Base-by-base conservation (phyloP, 2,329 filamentous ascomycete species). In the Phialophora macrospora region DNA sequence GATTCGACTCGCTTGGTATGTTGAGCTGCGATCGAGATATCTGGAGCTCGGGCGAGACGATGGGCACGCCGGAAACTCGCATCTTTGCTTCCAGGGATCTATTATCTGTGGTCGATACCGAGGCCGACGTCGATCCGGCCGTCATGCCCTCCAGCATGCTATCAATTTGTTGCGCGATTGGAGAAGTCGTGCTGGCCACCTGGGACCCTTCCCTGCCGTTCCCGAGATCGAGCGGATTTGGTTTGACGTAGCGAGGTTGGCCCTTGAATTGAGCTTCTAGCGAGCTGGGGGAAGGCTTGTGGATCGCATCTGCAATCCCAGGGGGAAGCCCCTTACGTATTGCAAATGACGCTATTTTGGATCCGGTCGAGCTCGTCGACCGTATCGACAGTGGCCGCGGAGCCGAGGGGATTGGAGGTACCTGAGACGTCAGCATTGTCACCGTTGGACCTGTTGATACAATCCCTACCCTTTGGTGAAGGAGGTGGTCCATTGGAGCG, bases 1-100 rank as follows among this genome's bases (percentile, higher is more conserved):
- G 78, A 62, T 79, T 79, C 22, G 70, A 71, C 66, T 76, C 73
- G 62, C 66, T 69, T 11, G 77, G 77, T n/a, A 78, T 71, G 49
- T 67, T 67, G 34, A 69, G 60, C 54, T 65, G 62, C 20, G 67
- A 67, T 55, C 65, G 52, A n/a, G 57, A 46, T 57, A 64, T 51
- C 41, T 66, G 65, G 6, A 67, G 12, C 17, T 62, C 38, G 9
- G 60, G 56, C 34, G 60, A 62, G 17, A 20, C 28, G 7, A 62
- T 60, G 12, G 56, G 22, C 2, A 26, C 49, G 8, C 44, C 14
- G 20, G 60, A 22, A 14, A 62, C 34, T 26, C 63, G 60, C 61
- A 62, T 66, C 17, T 30, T 62, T n/a, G 66, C 64, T 55, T 64
- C 64, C 8, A 59, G 48, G 24, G 59, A 68, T 24, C 64, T 38